Percentiles rank a stretch among this genome's conserved stretches.
These are phyloP conservation scores for Eutrema japonicum DNA, from an alignment of 345 rosid genomes.

Conservation along the genomic window DNA sequence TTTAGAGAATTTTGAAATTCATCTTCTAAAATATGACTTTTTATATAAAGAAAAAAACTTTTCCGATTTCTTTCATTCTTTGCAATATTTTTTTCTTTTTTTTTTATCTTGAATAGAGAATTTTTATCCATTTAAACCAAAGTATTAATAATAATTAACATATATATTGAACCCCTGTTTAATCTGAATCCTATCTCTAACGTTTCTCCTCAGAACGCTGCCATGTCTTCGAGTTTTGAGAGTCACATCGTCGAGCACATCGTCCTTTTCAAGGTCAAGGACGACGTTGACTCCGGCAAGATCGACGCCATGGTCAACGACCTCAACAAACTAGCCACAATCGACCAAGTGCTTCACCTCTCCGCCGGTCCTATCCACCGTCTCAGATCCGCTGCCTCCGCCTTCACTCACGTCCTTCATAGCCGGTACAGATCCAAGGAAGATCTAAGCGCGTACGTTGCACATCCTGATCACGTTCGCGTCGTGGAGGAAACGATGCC, in stretches of 20 bases:
- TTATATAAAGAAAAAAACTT: too few species aligned
- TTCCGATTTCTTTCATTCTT: too few species aligned
- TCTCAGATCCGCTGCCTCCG: constrained; percentile 49
- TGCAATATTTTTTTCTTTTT: too few species aligned
- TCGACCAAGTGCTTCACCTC: constrained; percentile 67
- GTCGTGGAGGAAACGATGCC: constrained; percentile 65
- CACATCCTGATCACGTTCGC: constrained; percentile 63
- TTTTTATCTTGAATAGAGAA: too few species aligned
- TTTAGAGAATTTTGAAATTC: too few species aligned
- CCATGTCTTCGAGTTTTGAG: constrained; percentile 17
- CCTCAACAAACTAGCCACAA: constrained; percentile 59
- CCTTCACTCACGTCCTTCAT: constrained; percentile 84
- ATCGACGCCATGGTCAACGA: constrained; percentile 58
- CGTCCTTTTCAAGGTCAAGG: constrained; percentile 81
- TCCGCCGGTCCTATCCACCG: constrained; percentile 58
- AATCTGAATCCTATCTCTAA: background rate
- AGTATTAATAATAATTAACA: too few species aligned
- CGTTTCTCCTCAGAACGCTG: background rate
- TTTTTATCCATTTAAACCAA: too few species aligned
- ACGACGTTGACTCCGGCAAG: constrained; percentile 49
- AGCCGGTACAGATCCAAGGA: constrained; percentile 75
- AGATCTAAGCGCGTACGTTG: constrained; percentile 57
- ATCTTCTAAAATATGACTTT: too few species aligned
- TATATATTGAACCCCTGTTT: too few species aligned
- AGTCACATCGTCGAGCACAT: constrained; percentile 61